phyloP scores from a whole-genome alignment of 192 early-diverging fungal genomes.

The Podila epigama region DNA sequence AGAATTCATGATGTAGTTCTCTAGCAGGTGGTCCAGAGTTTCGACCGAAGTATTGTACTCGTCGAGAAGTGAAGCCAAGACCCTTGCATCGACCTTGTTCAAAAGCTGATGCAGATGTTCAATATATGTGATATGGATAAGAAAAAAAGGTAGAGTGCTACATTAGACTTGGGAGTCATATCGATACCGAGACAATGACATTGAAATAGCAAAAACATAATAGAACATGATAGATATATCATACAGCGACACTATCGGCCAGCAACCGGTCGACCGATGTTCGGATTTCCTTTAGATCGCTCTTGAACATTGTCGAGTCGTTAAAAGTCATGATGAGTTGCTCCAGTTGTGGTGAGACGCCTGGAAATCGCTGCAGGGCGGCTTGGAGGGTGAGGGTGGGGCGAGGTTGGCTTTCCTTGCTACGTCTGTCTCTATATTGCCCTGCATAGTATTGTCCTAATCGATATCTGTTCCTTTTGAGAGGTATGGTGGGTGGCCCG shows the following conservation, averaged over 20 bases:
- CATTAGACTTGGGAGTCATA: too few relatives aligned
- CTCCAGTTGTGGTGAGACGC: conserved; percentile 26
- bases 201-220: background rate
- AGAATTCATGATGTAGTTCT: conserved; percentile 62
- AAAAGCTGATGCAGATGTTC: too few relatives aligned
- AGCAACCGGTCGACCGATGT: conserved; percentile 18
- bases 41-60: conserved; percentile 15
- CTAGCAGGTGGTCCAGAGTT: conserved; percentile 40
- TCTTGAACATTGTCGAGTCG: conserved; percentile 22
- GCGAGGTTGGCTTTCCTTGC: background rate
- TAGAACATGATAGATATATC: background rate
- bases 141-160: too few relatives aligned
- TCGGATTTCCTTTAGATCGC: conserved; percentile 28
- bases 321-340: conserved; percentile 41
- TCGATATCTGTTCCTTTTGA: conserved; percentile 10
- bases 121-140: background rate
- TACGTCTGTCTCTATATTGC: conserved; percentile 2
- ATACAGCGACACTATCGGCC: conserved; percentile 27
- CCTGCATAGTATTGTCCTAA: conserved; percentile 2
- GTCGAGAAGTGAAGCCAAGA: conserved; percentile 17
- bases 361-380: conserved; percentile 27
- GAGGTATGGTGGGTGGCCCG: background rate
- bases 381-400: conserved; percentile 27
- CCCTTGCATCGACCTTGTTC: conserved; percentile 23
- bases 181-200: background rate